A percentile compares a stretch with the other conserved stretches of the same genome.
Evolutionary conservation across 2,329 filamentous ascomycete genomes (phyloP).

Genomic region (Colletotrichum nymphaeae): DNA sequence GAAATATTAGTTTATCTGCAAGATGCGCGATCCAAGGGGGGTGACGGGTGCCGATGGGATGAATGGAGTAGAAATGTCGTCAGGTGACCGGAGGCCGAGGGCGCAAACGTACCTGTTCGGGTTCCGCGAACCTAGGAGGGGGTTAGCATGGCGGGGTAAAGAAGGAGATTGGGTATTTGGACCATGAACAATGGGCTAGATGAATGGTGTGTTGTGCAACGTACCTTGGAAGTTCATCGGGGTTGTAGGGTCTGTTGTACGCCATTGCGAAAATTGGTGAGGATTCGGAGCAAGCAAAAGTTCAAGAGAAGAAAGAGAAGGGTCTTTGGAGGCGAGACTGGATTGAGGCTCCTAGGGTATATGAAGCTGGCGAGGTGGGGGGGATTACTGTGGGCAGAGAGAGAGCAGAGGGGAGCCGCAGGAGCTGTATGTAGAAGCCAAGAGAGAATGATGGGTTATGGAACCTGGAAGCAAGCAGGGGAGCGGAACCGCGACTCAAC

Average conservation of each 20-base stretch:
- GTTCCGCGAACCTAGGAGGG: conserved; percentile 74
- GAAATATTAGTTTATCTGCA: conserved; percentile 21
- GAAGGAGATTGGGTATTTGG: conserved; percentile 10
- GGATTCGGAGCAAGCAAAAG: conserved; percentile 14
- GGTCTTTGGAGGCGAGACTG: conserved; percentile 4
- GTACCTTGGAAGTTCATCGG: conserved; percentile 93
- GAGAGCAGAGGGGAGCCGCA: conserved; percentile 19
- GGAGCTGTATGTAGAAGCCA: conserved; percentile 14
- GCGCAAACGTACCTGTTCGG: conserved; percentile 68
- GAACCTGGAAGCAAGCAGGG: conserved; percentile 4
- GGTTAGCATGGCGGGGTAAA: conserved; percentile 41
- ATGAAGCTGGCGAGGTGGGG: conserved; percentile 33
- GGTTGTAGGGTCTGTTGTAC: conserved; percentile 93
- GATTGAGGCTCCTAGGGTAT: conserved; percentile 22
- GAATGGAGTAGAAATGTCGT: conserved; percentile 7
- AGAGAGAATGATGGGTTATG: not conserved
- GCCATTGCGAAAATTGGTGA: conserved; percentile 72
- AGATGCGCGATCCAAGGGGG: conserved; percentile 39
- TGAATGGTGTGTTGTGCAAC: conserved; percentile 46
- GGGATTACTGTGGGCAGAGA: conserved; percentile 16
- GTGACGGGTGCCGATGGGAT: conserved; percentile 19
- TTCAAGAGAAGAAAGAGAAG: conserved; percentile 6
- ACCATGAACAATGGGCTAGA: conserved; percentile 5
- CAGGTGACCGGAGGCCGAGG: conserved; percentile 16
- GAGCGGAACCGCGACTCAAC: conserved; percentile 17